Evolutionary conservation across 1,284 basidiomycete species (phyloP), one percentile per base, ranked within the genome.

Genomic region (Xerocomus nothofagi): DNA sequence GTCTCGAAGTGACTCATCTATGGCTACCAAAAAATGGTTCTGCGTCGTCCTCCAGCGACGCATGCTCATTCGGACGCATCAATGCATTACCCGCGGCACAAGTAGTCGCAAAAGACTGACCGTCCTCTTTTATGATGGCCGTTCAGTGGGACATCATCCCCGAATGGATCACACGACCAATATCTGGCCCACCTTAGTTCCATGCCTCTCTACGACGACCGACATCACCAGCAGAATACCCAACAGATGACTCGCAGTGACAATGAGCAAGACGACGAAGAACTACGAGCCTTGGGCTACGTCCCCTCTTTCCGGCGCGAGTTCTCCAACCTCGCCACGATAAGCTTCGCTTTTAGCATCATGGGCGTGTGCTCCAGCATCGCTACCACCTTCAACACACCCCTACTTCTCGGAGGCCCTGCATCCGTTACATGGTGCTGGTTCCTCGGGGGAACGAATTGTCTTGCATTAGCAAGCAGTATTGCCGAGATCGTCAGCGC

Each of bases 341-440:
- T 67, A 38, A 67, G 65, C 51, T 63, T 62, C 23, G 62, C 65
- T 3, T 63, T 63, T 23, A 67, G 62, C 37, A 57, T 66, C 44
- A 51, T 63, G 81, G 87, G 88, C 27, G 72, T 91, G 21, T 90
- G 87, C 67, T 89, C 88, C 4, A 88, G 85, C 56, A 80, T 92
- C 36, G 81, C 89, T 1, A 90, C 82, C 23, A 91, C 90, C 1
- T 88, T 92, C 73, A 87, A 91, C 57, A 89, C 87, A 0, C 90
- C 90, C 0, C 70, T 92, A 33, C 71, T 81, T 14, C 75, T 85
- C 3, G 90, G 88, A 5, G 90, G 90, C 3, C 90, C 90, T 14
- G 73, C 87, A n/a, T 82, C 84, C n/a, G 87, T 84, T 40, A 81
- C 82, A 3, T 90, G 89, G 89, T 90, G 87, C 61, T 91, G 90